Conservation (phyloP, 2,329 filamentous ascomycete genomes). For the Capronia coronata region DNA sequence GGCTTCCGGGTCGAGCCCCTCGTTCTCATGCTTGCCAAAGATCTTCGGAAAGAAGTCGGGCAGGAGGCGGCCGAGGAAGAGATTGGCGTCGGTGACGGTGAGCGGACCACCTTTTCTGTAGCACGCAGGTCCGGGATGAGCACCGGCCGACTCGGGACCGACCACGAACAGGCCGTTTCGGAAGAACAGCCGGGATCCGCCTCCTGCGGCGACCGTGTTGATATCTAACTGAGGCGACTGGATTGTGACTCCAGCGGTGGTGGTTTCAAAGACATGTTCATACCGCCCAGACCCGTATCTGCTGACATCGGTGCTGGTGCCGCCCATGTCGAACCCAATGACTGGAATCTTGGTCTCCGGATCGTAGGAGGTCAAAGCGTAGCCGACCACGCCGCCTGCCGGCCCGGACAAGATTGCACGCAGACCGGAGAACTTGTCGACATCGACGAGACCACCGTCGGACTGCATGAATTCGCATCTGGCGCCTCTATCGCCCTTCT, state of each 20-base stretch:
- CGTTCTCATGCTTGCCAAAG: conserved; percentile 82
- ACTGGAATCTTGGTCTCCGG: conserved; percentile 73
- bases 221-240: conserved; percentile 90
- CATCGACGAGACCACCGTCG: conserved; percentile 61
- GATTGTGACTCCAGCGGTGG: conserved; percentile 87
- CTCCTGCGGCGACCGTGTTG: conserved; percentile 88
- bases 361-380: conserved; percentile 86
- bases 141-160: conserved; percentile 83
- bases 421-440: conserved; percentile 66
- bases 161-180: conserved; percentile 86
- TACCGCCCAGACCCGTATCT: conserved; percentile 78
- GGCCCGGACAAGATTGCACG: conserved; percentile 85
- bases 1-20: conserved; percentile 69
- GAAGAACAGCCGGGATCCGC: conserved; percentile 65
- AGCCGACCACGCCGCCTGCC: conserved; percentile 89
- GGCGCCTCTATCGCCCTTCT: conserved; percentile 59
- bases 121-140: conserved; percentile 84
- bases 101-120: conserved; percentile 87
- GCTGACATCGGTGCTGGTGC: conserved; percentile 86
- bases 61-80: conserved; percentile 76
- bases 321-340: conserved; percentile 95
- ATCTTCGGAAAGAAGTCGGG: conserved; percentile 96
- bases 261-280: conserved; percentile 91
- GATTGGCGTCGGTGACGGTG: conserved; percentile 86
- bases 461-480: conserved; percentile 97